Evolutionary conservation across 179 eudicot species (phyloP), one percentile per base, ranked within the genome.

Genomic region (Actinidia chinensis): DNA sequence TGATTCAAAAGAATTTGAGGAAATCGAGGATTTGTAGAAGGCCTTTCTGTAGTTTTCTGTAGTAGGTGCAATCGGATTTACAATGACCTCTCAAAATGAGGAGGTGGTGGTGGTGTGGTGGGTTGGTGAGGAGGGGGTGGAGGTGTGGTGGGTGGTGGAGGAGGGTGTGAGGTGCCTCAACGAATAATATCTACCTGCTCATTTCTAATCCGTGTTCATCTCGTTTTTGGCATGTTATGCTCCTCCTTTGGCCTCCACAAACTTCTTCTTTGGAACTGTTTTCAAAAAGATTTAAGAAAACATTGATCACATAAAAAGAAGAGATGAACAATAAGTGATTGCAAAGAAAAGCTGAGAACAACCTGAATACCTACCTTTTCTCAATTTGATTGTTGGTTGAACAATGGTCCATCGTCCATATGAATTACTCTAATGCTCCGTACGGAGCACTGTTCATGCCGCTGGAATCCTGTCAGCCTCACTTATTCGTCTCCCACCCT

Each of bases 391-490:
- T 84, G 84, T 46, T 14, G 77, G 84, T 58, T 58, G 90, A 74
- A 79, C 48, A 79, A 63, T n/a, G 89, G 40, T 44, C 56, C 85
- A 78, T 78, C 74, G 18, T 83, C 86, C 18, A 78, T 70, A 58
- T 81, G 81, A 80, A 84, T 83, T 20, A 87, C 90, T 82, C 91
- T 85, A 54, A 77, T 76, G 66, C 88, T 89, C 46, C 78, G 74
- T 90, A 89, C 18, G 98, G 96, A 83, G 88, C 90, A 74, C n/a
- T 89, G 82, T 83, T 85, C 98, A 68, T 88, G 95, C 79, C 89
- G 84, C 80, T 81, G 89, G 80, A 61, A 83, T 74, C 76, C 89
- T 80, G 50, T 79, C 82, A 51, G 82, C 65, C 44, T 82, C 85
- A 81, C 80, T 85, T 63, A 83, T 82, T 87, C 86, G 82, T 79